phyloP scores from a whole-genome alignment of 345 rosid genomes.

The Acer campestre region DNA sequence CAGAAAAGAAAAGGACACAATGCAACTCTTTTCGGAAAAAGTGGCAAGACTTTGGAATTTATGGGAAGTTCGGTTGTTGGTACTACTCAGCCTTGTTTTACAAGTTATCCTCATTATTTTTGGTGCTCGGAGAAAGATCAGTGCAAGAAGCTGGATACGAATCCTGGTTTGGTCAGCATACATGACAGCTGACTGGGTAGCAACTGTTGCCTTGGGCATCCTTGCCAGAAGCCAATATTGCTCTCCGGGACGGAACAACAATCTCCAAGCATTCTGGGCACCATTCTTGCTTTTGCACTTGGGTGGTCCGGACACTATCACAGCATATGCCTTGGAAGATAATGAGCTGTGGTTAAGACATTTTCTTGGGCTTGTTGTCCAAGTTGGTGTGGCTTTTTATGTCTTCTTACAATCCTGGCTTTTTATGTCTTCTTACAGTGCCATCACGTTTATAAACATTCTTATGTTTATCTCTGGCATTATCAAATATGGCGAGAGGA shows the following conservation, averaged over 20 bases:
- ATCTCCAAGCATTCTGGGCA: constrained; percentile 36
- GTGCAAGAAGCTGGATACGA: neutral
- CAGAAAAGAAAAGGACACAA: neutral
- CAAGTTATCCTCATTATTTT: constrained; percentile 21
- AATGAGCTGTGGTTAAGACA: constrained; percentile 45
- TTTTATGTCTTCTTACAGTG: no score
- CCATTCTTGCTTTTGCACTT: constrained; percentile 45
- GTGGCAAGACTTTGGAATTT: constrained; percentile 4
- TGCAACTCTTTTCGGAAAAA: neutral
- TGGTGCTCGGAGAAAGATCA: constrained; percentile 21
- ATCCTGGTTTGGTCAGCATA: constrained; percentile 18
- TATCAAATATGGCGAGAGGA: constrained; percentile 41
- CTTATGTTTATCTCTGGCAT: constrained; percentile 19
- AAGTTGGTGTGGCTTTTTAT: constrained; percentile 22
- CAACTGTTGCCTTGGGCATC: constrained; percentile 19
- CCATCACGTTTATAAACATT: neutral
- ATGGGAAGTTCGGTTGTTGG: constrained; percentile 19
- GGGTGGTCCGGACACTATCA: constrained; percentile 49
- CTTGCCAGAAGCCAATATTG: neutral
- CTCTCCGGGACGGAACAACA: neutral
- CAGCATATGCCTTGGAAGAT: constrained; percentile 40
- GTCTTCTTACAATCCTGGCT: constrained; percentile 25
- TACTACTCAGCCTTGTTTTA: constrained; percentile 27
- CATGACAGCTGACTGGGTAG: constrained; percentile 25
- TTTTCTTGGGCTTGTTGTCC: constrained; percentile 26